These are phyloP conservation scores for Coniferiporia sulphurascens DNA, from an alignment of 1,284 basidiomycete genomes.

Conservation along the genomic window DNA sequence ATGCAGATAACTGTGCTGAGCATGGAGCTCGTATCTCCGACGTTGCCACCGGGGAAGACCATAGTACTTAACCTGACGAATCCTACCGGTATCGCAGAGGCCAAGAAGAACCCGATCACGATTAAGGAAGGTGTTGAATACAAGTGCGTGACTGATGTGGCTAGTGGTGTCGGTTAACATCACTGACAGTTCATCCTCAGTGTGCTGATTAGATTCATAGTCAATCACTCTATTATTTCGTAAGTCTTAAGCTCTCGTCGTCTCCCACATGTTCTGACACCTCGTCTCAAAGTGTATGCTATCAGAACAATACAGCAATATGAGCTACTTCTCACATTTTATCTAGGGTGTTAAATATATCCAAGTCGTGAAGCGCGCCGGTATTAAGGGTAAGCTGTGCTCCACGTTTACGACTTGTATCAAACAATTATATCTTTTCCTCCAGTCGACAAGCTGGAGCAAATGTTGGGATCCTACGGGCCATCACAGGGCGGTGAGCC, in stretches of 20 bases:
- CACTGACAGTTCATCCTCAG: conserved; percentile 32
- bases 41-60: conserved; percentile 58
- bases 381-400: conserved; percentile 51
- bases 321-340: conserved; percentile 13
- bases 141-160: conserved; percentile 37
- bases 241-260: conserved; percentile 29
- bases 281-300: background rate
- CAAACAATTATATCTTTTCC: conserved; percentile 14
- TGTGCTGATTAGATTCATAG: conserved; percentile 73
- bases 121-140: conserved; percentile 87
- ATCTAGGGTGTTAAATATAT: conserved; percentile 76
- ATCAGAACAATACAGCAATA: background rate
- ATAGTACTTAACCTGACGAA: conserved; percentile 55
- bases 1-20: conserved; percentile 60
- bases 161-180: background rate
- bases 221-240: conserved; percentile 86
- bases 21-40: conserved; percentile 65
- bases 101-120: conserved; percentile 66
- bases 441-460: conserved; percentile 80
- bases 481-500: conserved; percentile 54
- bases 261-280: background rate
- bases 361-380: conserved; percentile 76
- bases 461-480: conserved; percentile 89
- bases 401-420: background rate
- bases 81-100: conserved; percentile 39